A percentile compares a stretch with the other conserved stretches of the same genome.
Conservation (phyloP, 2,329 filamentous ascomycete genomes). For the Aspergillus hortae region DNA sequence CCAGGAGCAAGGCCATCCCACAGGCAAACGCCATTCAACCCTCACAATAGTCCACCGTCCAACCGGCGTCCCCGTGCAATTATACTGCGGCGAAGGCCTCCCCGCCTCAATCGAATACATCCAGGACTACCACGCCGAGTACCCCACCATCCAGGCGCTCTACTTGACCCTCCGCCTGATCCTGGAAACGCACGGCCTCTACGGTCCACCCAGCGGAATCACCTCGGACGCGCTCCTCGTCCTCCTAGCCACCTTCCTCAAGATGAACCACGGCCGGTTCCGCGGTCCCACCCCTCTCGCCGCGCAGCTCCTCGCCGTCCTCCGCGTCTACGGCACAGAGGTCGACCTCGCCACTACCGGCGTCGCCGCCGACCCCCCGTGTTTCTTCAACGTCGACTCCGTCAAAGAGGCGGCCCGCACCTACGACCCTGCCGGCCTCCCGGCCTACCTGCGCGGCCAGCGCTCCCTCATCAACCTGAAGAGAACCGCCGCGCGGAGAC, state of each 20-base stretch:
- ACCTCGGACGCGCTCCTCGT: slow-evolving; percentile 55
- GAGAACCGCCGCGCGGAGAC: slow-evolving; percentile 27
- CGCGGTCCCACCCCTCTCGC: slow-evolving; percentile 31
- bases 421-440: slow-evolving; percentile 7
- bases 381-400: slow-evolving; percentile 35
- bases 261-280: slow-evolving; percentile 37
- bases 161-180: slow-evolving; percentile 50
- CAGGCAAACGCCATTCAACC: slow-evolving; percentile 23
- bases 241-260: slow-evolving; percentile 55
- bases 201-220: slow-evolving; percentile 48
- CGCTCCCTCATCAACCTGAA: slow-evolving; percentile 36
- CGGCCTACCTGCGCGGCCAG: slow-evolving; percentile 35
- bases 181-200: slow-evolving; percentile 49
- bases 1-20: slow-evolving; percentile 13
- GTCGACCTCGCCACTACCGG: slow-evolving; percentile 47
- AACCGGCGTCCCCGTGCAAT: slow-evolving; percentile 51
- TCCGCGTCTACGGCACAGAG: slow-evolving; percentile 47
- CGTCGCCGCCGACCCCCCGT: slow-evolving; percentile 48
- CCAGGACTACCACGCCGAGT: slow-evolving; percentile 46
- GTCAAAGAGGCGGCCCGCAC: slow-evolving; percentile 13
- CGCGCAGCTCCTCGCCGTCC: slow-evolving; percentile 46
- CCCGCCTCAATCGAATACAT: slow-evolving; percentile 42
- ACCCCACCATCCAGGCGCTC: slow-evolving; percentile 48
- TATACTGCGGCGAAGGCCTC: slow-evolving; percentile 46
- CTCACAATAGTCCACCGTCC: slow-evolving; percentile 39